These are phyloP conservation scores for Emmonsiellopsis sp. DNA, from an alignment of 2,329 filamentous ascomycete species.

Conservation along the genomic window DNA sequence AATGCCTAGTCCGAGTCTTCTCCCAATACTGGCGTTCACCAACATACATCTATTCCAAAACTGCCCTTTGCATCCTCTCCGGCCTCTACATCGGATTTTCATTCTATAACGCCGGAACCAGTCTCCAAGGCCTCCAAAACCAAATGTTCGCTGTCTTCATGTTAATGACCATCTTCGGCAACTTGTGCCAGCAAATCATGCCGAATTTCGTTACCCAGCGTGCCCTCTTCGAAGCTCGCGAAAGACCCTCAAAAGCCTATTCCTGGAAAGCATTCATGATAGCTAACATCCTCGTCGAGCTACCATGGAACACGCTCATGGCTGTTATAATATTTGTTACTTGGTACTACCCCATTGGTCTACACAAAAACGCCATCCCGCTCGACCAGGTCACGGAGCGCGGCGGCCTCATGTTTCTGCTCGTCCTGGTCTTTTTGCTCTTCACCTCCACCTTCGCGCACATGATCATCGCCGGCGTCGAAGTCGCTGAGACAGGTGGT, in stretches of 20 bases:
- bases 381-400: constrained; percentile 38
- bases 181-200: constrained; percentile 44
- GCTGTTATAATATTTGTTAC: constrained; percentile 53
- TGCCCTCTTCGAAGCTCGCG: constrained; percentile 49
- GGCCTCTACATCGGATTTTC: constrained; percentile 75
- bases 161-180: constrained; percentile 68
- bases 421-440: constrained; percentile 56
- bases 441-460: constrained; percentile 64
- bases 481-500: constrained; percentile 57
- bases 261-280: constrained; percentile 66
- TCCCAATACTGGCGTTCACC: constrained; percentile 88
- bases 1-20: constrained; percentile 66
- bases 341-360: constrained; percentile 57
- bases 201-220: constrained; percentile 50
- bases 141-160: constrained; percentile 89
- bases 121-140: constrained; percentile 72
- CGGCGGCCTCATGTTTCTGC: constrained; percentile 56
- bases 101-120: constrained; percentile 66
- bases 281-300: constrained; percentile 61
- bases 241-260: constrained; percentile 58
- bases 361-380: constrained; percentile 33
- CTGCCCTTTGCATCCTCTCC: constrained; percentile 54
- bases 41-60: constrained; percentile 79
- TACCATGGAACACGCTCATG: constrained; percentile 55
- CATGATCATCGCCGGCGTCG: constrained; percentile 61